Evolutionary conservation across 163 green algal species (phyloP).

Genomic region (Smithsoniella earleae): DNA sequence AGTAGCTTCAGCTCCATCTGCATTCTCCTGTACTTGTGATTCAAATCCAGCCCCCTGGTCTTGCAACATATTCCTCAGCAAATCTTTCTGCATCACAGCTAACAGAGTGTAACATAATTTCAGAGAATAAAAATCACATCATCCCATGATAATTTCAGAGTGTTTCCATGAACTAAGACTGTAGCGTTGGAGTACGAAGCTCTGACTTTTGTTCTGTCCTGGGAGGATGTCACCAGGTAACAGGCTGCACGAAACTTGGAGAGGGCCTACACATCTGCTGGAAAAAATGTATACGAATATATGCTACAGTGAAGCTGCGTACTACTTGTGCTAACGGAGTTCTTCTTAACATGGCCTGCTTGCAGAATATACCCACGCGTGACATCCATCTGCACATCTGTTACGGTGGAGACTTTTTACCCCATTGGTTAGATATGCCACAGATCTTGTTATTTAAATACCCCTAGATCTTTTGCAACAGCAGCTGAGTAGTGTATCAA

Average conservation of each 20-base stretch:
- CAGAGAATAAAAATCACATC: no score
- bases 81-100: background rate
- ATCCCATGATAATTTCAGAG: no score
- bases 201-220: background rate
- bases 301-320: no score
- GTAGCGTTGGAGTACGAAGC: background rate
- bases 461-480: background rate
- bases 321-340: background rate
- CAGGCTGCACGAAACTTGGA: no score
- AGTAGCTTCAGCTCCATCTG: background rate
- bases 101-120: no score
- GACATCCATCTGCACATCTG: constrained; percentile 20
- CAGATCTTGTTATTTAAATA: no score
- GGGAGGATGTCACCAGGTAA: background rate
- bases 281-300: no score
- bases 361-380: background rate
- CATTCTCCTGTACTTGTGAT: background rate
- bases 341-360: background rate
- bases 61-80: background rate
- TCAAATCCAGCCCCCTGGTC: constrained; percentile 20
- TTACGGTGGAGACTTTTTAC: background rate
- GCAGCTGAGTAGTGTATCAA: background rate
- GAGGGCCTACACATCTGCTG: background rate
- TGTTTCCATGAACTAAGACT: background rate
- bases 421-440: no score